Evolutionary conservation across 176 grass and related monocot species (phyloP), one percentile per base, ranked within the genome.

Genomic region (Saccharum spontaneum): DNA sequence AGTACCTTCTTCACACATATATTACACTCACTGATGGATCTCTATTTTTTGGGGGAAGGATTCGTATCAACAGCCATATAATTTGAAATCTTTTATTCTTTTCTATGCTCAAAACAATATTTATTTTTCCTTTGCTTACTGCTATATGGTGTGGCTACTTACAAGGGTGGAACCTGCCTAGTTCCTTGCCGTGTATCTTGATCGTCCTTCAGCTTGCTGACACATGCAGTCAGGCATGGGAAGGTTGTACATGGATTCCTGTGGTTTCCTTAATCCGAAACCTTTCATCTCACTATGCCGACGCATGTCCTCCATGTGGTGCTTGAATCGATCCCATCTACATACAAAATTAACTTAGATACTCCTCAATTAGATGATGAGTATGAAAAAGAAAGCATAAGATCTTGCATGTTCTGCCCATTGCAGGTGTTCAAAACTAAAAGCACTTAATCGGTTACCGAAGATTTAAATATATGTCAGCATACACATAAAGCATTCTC

Each of bases 161-260:
- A 63, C n/a, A 88, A 22, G 71, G 77, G 73, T 75, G 41, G 6
- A 62, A 71, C 9, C 36, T 62, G 39, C 16, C 36, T 57, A 4
- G 15, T 6, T 13, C 16, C 36, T 61, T 50, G 13, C 39, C 33
- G 0, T 12, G 18, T 54, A 5, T 20, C 57, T 81, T 64, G 43
- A 54, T 88, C 79, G 83, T 82, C 75, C 5, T 82, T 93, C 85
- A 57, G 83, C 18, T 85, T 87, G 79, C 40, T 79, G 78, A 77
- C 95, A 95, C 93, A 95, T 93, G 89, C 95, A 98, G 83, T 95
- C 93, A 6, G 95, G 95, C 87, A 95, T 93, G 3, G 95, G 95
- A 43, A 90, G 90, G 63, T 77, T 92, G 78, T 95, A 98, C 30
- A 93, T 82, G 67, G 93, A 95, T 40, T 87, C 85, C 49, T 85